Evolutionary conservation across 2,329 filamentous ascomycete genomes (phyloP).

Genomic region (Neofusicoccum ribis): DNA sequence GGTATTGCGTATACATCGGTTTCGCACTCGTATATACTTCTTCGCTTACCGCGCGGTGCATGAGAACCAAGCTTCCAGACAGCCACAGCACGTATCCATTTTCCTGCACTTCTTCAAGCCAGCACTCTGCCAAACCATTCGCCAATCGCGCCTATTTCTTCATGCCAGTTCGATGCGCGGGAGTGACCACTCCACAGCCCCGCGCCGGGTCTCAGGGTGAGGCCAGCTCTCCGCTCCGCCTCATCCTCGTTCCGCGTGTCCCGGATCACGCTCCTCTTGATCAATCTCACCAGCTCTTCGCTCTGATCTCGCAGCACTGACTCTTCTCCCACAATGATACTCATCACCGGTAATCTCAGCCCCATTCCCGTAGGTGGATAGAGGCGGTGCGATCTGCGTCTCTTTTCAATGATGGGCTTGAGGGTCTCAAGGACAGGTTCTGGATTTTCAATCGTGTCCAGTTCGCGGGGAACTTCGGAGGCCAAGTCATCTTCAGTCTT

Average conservation of each 20-base stretch:
- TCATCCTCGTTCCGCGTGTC: constrained; percentile 1
- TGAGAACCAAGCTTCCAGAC: background rate
- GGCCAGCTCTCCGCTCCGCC: background rate
- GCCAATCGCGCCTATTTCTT: constrained; percentile 8
- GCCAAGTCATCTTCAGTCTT: constrained; percentile 32
- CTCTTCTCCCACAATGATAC: constrained; percentile 39
- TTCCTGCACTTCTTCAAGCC: background rate
- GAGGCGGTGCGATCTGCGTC: constrained; percentile 27
- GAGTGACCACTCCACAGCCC: constrained; percentile 15
- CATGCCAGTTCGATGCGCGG: constrained; percentile 1
- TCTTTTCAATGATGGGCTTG: constrained; percentile 33
- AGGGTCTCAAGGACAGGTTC: constrained; percentile 27
- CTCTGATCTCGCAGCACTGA: constrained; percentile 44
- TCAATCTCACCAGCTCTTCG: constrained; percentile 40
- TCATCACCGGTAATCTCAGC: constrained; percentile 43
- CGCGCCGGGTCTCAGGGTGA: background rate
- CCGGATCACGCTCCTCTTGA: constrained; percentile 35
- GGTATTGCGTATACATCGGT: background rate
- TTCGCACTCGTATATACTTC: background rate
- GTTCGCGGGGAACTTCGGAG: constrained; percentile 21
- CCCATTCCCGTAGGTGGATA: constrained; percentile 45
- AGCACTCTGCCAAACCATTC: constrained; percentile 13
- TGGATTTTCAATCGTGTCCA: background rate
- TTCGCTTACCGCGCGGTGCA: background rate
- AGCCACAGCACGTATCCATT: background rate